phyloP scores from a whole-genome alignment of 148 eudicot species.

The Amaranthus palmeri region DNA sequence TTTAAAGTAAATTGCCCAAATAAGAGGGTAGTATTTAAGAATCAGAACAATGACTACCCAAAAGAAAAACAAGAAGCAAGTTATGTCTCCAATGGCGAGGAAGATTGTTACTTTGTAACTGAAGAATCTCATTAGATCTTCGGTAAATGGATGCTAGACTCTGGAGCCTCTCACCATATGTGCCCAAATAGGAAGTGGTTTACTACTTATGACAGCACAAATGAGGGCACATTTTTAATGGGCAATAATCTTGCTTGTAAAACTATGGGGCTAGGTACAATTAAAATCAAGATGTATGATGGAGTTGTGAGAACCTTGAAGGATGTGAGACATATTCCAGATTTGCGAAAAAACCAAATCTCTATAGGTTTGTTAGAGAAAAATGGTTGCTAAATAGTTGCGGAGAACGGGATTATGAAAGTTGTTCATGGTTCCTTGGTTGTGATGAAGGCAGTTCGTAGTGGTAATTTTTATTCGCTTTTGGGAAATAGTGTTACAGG shows the following conservation, averaged over 20 bases:
- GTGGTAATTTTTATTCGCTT: not conserved
- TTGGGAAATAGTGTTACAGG: not conserved
- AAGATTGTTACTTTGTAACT: constrained; percentile 1
- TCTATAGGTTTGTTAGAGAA: not conserved
- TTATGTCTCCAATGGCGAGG: not conserved
- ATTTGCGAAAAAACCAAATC: not conserved
- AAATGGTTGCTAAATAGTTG: not conserved
- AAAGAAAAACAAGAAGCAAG: not conserved
- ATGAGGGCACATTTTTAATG: not conserved
- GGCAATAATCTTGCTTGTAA: not conserved
- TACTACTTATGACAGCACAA: not conserved
- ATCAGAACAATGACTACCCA: not conserved
- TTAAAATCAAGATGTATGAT: not conserved
- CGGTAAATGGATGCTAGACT: constrained; percentile 3
- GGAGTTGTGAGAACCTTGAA: not conserved
- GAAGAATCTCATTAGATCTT: constrained; percentile 2
- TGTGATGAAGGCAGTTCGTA: not conserved
- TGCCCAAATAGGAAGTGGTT: constrained; percentile 5
- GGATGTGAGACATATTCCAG: not conserved
- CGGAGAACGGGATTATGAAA: not conserved
- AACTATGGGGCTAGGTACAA: not conserved
- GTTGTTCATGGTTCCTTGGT: not conserved
- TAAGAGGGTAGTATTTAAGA: constrained; percentile 8
- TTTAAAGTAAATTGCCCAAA: not conserved
- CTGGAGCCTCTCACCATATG: constrained; percentile 1